Evolutionary conservation across 768 basidiomycete species (phyloP), one percentile per base, ranked within the genome.

Genomic region (Auricularia heimuer): DNA sequence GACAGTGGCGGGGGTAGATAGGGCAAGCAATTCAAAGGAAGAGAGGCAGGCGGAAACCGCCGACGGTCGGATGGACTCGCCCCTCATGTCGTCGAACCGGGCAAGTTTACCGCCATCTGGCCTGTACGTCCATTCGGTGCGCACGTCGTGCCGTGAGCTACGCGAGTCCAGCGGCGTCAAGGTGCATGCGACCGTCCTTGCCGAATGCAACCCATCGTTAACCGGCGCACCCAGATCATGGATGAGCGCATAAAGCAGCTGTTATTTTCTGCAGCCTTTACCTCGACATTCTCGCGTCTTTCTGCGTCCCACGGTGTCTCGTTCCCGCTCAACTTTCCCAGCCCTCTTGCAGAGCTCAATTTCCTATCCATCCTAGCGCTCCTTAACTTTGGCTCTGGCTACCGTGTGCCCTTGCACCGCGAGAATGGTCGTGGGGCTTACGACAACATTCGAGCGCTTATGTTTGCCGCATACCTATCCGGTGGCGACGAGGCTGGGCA

Each of bases 301-400:
- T 85, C 85, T 7, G 70, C 74, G 16, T 74, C 80, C 18, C 90
- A 93, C 74, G 91, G 91, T 35, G 78, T 92, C 62, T 78, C 83
- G 4, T 78, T 95, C 65, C 93, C 93, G 2, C 82, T 96, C 62
- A 86, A 87, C 2, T 96, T 94, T 69, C 78, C 88, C 44, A 87
- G 88, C 0, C 74, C 80, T 21, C 75, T 84, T 3, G 83, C 88
- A 54, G 93, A 96, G 75, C 78, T 96, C 65, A 94, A 93, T 73
- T 77, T 94, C 35, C 76, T 94, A n/a, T 85, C 87, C 56, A 74
- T 90, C 7, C 83, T 94, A 51, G 85, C 87, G 2, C 79, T 94
- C 16, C 80, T 96, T 39, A 94, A 94, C 73, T 91, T 94, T 73
- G 89, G 82, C 3, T 90, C 89, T 1, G 90, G 89, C 42, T 94